Evolutionary conservation across 1,284 basidiomycete genomes (phyloP).

Genomic region (Boletus holoroseus): DNA sequence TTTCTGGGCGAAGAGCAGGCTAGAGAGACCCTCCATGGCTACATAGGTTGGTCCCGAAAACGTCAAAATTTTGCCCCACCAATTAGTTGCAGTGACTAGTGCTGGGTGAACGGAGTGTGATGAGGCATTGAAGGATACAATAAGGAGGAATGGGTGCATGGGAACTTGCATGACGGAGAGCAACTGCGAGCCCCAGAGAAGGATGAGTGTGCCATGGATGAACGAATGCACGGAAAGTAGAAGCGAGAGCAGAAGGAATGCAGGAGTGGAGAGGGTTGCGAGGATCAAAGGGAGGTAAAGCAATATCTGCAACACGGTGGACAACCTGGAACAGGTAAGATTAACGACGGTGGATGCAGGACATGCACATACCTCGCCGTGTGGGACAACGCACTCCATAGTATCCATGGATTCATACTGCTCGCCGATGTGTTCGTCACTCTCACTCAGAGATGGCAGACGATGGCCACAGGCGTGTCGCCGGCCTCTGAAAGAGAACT

Average conservation of each 20-base stretch:
- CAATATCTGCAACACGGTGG: constrained; percentile 73
- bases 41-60: constrained; percentile 75
- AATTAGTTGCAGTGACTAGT: constrained; percentile 50
- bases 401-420: constrained; percentile 49
- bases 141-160: constrained; percentile 73
- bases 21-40: constrained; percentile 77
- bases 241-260: constrained; percentile 76
- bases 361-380: constrained; percentile 49
- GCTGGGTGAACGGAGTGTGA: constrained; percentile 57
- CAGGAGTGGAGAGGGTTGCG: constrained; percentile 71
- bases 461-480: background rate
- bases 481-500: background rate
- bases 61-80: constrained; percentile 70
- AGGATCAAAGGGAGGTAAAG: constrained; percentile 79
- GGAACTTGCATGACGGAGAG: constrained; percentile 73
- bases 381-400: constrained; percentile 63
- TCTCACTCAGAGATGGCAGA: constrained; percentile 1
- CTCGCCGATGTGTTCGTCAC: constrained; percentile 2
- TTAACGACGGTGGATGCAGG: background rate
- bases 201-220: constrained; percentile 67
- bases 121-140: constrained; percentile 76
- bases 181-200: constrained; percentile 60
- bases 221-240: constrained; percentile 70
- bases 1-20: constrained; percentile 74
- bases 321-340: constrained; percentile 44